Conservation (phyloP, 352 stramenopile species). For the Phytophthora citricola region DNA sequence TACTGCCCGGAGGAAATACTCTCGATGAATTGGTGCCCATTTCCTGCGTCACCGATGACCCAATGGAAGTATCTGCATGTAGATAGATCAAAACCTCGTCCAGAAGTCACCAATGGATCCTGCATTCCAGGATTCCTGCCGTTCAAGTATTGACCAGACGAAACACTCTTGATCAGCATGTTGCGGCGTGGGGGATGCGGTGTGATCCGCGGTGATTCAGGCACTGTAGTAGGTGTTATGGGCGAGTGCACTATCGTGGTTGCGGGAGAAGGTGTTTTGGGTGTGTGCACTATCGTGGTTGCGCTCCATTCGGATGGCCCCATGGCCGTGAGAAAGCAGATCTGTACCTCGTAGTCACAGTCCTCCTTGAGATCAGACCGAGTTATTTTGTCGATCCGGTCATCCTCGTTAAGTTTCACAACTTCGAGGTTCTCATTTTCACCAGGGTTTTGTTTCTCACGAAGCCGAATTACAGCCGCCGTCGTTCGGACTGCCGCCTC, state of each 20-base stretch:
- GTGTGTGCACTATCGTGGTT: background rate
- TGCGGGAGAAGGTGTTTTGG: background rate
- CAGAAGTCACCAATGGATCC: background rate
- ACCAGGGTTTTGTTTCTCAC: background rate
- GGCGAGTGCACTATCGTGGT: too few species aligned
- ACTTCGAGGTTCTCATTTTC: background rate
- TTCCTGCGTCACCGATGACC: background rate
- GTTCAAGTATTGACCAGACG: constrained; percentile 1
- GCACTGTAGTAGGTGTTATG: too few species aligned
- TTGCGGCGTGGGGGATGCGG: too few species aligned
- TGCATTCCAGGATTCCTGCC: background rate
- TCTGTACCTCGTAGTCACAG: constrained; percentile 1
- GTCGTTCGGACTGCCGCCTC: background rate
- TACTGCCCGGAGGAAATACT: constrained; percentile 1
- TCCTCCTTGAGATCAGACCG: background rate
- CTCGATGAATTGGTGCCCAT: background rate
- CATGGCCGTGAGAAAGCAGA: background rate
- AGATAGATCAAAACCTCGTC: too few species aligned
- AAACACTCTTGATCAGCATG: constrained; percentile 1
- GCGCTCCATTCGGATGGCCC: background rate
- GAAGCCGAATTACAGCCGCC: background rate
- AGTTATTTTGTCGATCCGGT: background rate
- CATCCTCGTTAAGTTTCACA: background rate
- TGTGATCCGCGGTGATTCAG: too few species aligned
- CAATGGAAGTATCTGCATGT: background rate